These are phyloP conservation scores for Paramecium tetraurelia DNA, from an alignment of 73 alveolate species.

Conservation along the genomic window DNA sequence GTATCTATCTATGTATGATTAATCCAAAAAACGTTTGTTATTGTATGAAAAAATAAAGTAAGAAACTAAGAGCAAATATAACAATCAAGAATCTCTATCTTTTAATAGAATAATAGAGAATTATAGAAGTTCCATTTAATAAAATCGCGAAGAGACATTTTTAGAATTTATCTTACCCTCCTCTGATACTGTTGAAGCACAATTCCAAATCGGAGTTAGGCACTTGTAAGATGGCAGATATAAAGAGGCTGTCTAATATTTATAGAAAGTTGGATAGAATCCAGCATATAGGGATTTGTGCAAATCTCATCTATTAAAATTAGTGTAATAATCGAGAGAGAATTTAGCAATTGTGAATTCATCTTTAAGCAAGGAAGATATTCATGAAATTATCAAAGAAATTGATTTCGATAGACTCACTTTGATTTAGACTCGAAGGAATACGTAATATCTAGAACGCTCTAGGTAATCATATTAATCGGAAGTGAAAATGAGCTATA, in stretches of 20 bases:
- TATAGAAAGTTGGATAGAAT: background rate
- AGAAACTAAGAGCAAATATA: background rate
- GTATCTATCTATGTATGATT: background rate
- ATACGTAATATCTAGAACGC: background rate
- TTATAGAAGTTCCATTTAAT: background rate
- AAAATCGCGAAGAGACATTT: background rate
- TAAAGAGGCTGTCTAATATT: background rate
- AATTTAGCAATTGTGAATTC: background rate
- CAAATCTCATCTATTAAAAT: background rate
- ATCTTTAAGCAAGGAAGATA: background rate
- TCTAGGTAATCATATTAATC: background rate
- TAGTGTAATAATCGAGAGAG: background rate
- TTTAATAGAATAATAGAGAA: background rate
- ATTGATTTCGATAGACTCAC: background rate
- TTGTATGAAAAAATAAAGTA: background rate
- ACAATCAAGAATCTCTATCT: background rate
- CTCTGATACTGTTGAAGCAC: background rate
- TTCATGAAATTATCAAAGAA: background rate
- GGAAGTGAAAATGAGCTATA: background rate
- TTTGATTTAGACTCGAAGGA: background rate
- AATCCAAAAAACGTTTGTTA: background rate
- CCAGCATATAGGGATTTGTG: background rate
- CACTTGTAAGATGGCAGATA: background rate
- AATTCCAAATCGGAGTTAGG: background rate
- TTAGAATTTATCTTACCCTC: background rate